phyloP scores from a whole-genome alignment of 805 yeast genomes.

The Barnettozyma pratensis region DNA sequence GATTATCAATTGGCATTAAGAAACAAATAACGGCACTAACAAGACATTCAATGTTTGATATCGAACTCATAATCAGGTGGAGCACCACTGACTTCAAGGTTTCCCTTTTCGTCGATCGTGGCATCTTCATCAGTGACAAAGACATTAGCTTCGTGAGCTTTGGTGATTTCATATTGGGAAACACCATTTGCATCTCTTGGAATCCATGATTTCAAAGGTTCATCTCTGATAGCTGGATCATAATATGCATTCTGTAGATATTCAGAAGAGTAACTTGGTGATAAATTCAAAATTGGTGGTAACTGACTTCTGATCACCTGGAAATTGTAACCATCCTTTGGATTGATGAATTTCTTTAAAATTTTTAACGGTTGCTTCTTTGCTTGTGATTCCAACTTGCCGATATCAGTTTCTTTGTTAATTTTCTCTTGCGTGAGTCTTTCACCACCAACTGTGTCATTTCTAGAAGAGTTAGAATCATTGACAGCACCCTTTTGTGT shows the following conservation, averaged over 20 bases:
- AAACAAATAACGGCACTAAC: background rate
- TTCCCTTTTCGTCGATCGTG: constrained; percentile 51
- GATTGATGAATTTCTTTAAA: constrained; percentile 32
- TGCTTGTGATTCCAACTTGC: constrained; percentile 14
- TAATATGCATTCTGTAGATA: constrained; percentile 36
- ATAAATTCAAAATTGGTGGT: constrained; percentile 31
- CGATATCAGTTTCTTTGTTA: constrained; percentile 19
- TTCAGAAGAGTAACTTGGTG: constrained; percentile 28
- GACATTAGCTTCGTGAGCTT: constrained; percentile 47
- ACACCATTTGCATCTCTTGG: constrained; percentile 66
- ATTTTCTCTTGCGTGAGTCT: constrained; percentile 21
- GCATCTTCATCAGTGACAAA: constrained; percentile 56
- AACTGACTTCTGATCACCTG: constrained; percentile 35
- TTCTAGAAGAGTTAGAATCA: constrained; percentile 25
- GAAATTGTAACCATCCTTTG: constrained; percentile 41
- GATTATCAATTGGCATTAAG: too few relatives aligned
- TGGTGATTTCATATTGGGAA: constrained; percentile 50
- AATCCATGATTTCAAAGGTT: constrained; percentile 65
- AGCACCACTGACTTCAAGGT: constrained; percentile 47
- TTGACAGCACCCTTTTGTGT: constrained; percentile 14
- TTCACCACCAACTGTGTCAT: constrained; percentile 24
- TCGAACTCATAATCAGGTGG: constrained; percentile 64
- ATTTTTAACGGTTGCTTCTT: constrained; percentile 15
- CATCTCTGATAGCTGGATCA: constrained; percentile 53
- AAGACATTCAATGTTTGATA: constrained; percentile 6